A percentile compares a stretch with the other conserved stretches of the same genome.
phyloP scores from a whole-genome alignment of 1,284 basidiomycete genomes.

The Hemileia vastatrix region DNA sequence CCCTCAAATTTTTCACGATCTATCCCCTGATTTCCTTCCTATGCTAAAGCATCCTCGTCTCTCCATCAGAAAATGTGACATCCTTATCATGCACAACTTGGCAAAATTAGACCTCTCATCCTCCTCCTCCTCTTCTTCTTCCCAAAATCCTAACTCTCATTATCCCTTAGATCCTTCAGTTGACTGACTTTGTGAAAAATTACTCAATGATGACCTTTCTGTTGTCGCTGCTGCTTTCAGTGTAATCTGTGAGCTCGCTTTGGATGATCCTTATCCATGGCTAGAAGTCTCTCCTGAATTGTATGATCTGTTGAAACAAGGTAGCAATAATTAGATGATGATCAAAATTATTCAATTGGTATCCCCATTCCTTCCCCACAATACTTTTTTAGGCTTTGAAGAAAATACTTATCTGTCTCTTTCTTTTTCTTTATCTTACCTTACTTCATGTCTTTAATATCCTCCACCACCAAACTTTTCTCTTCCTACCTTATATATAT shows the following conservation, averaged over 20 bases:
- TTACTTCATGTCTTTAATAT: no score
- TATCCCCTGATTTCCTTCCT: constrained; percentile 72
- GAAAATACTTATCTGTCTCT: constrained; percentile 32
- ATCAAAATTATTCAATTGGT: constrained; percentile 98
- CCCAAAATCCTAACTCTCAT: background rate
- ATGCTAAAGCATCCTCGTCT: constrained; percentile 86
- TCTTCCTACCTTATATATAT: constrained; percentile 3
- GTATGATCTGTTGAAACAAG: constrained; percentile 86
- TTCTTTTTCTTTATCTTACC: constrained; percentile 8
- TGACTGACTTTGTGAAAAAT: constrained; percentile 62
- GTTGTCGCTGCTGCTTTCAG: constrained; percentile 89
- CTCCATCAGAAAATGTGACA: constrained; percentile 71
- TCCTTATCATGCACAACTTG: constrained; percentile 62
- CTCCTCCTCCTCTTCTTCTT: constrained; percentile 37
- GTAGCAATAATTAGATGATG: constrained; percentile 98
- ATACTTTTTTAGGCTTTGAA: no score
- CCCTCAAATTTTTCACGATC: constrained; percentile 56
- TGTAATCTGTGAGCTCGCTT: constrained; percentile 84
- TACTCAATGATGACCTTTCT: constrained; percentile 74
- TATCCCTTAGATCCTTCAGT: constrained; percentile 25
- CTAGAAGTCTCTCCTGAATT: constrained; percentile 68
- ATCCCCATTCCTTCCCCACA: no score
- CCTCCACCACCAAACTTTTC: no score
- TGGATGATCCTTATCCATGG: constrained; percentile 53
- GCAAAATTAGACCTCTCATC: constrained; percentile 26